A percentile compares a stretch with the other conserved stretches of the same genome.
phyloP scores from a whole-genome alignment of 306 rosid genomes.

The Sindora glabra region DNA sequence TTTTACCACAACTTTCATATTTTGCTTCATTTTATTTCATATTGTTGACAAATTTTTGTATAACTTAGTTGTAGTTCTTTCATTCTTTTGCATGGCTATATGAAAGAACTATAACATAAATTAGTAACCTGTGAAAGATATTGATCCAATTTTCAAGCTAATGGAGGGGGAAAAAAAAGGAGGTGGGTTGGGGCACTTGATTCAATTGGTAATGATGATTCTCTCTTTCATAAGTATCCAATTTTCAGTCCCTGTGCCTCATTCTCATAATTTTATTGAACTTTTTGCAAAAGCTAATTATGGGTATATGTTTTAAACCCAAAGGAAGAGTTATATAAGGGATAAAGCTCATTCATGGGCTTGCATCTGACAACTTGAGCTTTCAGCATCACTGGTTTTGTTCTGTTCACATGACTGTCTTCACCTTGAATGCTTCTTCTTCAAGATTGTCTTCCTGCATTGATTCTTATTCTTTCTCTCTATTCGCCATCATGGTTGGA shows the following conservation, averaged over 20 bases:
- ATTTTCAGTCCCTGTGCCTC: too few relatives aligned
- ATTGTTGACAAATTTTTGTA: neutral
- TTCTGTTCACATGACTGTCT: too few relatives aligned
- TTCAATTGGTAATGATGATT: too few relatives aligned
- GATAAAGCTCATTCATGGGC: neutral
- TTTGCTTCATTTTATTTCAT: neutral
- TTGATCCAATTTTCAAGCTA: neutral
- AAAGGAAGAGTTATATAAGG: too few relatives aligned
- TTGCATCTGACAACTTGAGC: neutral
- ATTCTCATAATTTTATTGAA: too few relatives aligned
- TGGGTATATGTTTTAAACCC: too few relatives aligned
- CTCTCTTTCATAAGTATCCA: too few relatives aligned
- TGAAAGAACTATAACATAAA: neutral
- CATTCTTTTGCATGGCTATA: neutral
- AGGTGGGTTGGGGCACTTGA: neutral
- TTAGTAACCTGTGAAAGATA: slow-evolving; percentile 5
- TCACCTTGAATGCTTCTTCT: too few relatives aligned
- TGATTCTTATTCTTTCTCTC: neutral
- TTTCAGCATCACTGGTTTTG: slow-evolving; percentile 1
- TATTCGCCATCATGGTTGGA: slow-evolving; percentile 5
- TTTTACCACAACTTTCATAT: neutral
- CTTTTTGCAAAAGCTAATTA: too few relatives aligned
- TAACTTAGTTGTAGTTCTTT: neutral
- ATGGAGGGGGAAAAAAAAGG: neutral
- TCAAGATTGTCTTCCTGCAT: slow-evolving; percentile 1